phyloP scores from a whole-genome alignment of 805 yeast species.

The Isabelozyma pseudorhagii region DNA sequence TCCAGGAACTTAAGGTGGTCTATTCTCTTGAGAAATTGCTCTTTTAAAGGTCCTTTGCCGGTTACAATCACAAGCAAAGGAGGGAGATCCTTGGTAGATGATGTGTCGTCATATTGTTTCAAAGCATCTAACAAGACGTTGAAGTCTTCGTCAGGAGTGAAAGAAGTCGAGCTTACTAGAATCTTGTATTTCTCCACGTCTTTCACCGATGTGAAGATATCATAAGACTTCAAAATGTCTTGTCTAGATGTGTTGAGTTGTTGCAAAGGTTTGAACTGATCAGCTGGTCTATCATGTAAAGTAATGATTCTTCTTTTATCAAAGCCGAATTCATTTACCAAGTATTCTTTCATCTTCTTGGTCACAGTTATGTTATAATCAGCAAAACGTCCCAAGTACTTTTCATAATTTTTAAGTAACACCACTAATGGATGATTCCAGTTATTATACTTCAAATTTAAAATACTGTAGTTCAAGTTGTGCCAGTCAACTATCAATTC shows the following conservation, averaged over 20 bases:
- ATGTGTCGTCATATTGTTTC: conserved; percentile 48
- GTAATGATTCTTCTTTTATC: conserved; percentile 47
- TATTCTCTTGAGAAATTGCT: conserved; percentile 48
- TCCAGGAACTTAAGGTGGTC: conserved; percentile 39
- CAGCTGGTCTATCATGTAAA: conserved; percentile 83
- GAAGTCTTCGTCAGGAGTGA: conserved; percentile 94
- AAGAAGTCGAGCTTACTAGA: conserved; percentile 86
- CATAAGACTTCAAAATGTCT: conserved; percentile 22
- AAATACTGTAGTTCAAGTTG: conserved; percentile 81
- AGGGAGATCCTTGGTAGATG: conserved; percentile 27
- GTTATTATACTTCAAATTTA: conserved; percentile 60
- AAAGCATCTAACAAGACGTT: conserved; percentile 66
- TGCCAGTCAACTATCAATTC: conserved; percentile 92
- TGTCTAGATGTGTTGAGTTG: conserved; percentile 27
- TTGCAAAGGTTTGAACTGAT: conserved; percentile 54
- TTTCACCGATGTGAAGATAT: conserved; percentile 22
- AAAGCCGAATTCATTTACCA: conserved; percentile 55
- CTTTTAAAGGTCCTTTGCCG: conserved; percentile 88
- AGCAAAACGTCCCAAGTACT: conserved; percentile 57
- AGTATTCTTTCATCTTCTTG: conserved; percentile 59
- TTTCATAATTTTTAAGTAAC: conserved; percentile 62
- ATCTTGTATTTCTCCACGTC: conserved; percentile 47
- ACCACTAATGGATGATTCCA: conserved; percentile 60
- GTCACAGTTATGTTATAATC: conserved; percentile 81
- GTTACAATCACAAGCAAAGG: conserved; percentile 76